These are phyloP conservation scores for Dactylonectria estremocensis DNA, from an alignment of 2,329 filamentous ascomycete species.

Conservation along the genomic window DNA sequence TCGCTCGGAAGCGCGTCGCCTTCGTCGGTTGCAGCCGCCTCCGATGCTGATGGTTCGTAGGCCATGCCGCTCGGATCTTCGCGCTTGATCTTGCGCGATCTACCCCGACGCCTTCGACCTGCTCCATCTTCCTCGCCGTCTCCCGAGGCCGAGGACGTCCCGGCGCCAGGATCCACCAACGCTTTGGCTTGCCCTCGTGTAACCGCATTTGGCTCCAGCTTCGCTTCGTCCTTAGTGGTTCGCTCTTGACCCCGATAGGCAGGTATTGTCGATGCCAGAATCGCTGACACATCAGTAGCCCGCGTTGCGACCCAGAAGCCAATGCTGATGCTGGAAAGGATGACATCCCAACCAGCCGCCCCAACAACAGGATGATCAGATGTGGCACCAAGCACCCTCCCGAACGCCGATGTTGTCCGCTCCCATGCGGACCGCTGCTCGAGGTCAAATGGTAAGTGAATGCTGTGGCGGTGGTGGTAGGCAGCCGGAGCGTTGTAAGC, in stretches of 20 bases:
- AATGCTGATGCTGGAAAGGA: conserved; percentile 68
- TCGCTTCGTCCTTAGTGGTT: conserved; percentile 44
- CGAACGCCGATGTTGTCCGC: conserved; percentile 61
- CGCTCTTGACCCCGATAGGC: conserved; percentile 11
- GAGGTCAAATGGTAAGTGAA: conserved; percentile 61
- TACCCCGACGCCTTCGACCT: conserved; percentile 11
- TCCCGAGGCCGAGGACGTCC: conserved; percentile 1
- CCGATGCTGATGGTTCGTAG: conserved; percentile 57
- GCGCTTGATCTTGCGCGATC: conserved; percentile 34
- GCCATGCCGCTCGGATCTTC: conserved; percentile 49
- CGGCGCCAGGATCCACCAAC: conserved; percentile 11
- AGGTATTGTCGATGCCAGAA: conserved; percentile 59
- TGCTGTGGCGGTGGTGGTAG: conserved; percentile 65
- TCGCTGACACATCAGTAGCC: conserved; percentile 64
- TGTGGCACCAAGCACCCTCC: conserved; percentile 64
- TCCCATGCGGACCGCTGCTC: conserved; percentile 62
- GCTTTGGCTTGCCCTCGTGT: conserved; percentile 10
- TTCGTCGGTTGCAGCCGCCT: conserved; percentile 51
- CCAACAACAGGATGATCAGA: conserved; percentile 72
- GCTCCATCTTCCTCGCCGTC: conserved; percentile 1
- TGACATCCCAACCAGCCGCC: conserved; percentile 70
- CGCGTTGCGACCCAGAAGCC: conserved; percentile 71
- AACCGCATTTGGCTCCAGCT: conserved; percentile 5
- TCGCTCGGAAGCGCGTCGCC: conserved; percentile 58
- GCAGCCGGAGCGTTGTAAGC: conserved; percentile 63